A percentile compares a stretch with the other conserved stretches of the same genome.
These are phyloP conservation scores for Prosopis cineraria DNA, from an alignment of 306 rosid species.

Conservation along the genomic window DNA sequence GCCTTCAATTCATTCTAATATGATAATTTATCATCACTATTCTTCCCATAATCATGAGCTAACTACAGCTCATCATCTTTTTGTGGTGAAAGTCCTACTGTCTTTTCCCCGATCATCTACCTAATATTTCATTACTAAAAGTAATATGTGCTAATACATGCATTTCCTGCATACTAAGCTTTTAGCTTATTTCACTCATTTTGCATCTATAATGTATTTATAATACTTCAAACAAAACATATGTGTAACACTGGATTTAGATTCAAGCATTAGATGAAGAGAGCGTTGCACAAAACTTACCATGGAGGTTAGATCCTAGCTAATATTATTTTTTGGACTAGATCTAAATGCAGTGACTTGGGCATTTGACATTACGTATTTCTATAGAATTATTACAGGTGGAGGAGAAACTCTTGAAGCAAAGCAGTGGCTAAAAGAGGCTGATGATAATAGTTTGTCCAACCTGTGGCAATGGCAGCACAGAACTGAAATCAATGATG, in stretches of 20 bases:
- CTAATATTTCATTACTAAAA: not conserved
- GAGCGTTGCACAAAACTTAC: not conserved
- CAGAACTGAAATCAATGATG: conserved; percentile 66
- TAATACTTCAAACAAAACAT: not conserved
- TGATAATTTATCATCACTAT: not conserved
- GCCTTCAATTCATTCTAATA: not conserved
- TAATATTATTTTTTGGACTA: not conserved
- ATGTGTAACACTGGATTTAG: not conserved
- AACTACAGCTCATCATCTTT: not conserved
- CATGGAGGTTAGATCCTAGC: not conserved
- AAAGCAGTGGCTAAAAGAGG: conserved; percentile 19
- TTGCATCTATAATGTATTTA: not conserved
- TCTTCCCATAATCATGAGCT: too few species aligned
- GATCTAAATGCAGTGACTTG: not conserved
- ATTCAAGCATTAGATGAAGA: not conserved
- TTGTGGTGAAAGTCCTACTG: not conserved
- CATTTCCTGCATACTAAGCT: not conserved
- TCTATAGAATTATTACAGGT: not conserved
- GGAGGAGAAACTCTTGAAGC: not conserved
- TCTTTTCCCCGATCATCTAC: not conserved
- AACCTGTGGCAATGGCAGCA: conserved; percentile 93
- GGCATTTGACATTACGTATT: not conserved
- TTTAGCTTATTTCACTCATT: conserved; percentile 12
- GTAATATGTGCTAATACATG: not conserved
- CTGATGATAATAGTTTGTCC: conserved; percentile 22